Evolutionary conservation across 179 eudicot species (phyloP).

Genomic region (Drosera spatulata): DNA sequence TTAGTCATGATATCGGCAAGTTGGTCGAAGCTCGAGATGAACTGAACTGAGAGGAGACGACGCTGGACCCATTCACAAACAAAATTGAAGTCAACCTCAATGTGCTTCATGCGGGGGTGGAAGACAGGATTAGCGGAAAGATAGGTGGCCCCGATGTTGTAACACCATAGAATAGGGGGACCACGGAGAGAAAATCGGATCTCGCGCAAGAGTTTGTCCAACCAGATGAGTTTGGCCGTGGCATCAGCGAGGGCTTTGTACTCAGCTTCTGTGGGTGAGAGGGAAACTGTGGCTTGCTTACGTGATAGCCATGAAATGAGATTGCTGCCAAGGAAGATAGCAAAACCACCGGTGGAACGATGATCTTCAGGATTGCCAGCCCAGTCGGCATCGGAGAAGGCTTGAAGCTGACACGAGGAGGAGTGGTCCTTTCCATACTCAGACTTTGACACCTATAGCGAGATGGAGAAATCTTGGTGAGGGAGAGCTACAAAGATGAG

Average conservation of each 20-base stretch:
- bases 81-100: no score
- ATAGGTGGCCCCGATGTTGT: neutral
- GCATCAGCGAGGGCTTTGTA: neutral
- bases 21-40: no score
- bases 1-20: no score
- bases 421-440: neutral
- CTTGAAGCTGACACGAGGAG: neutral
- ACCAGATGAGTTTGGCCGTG: neutral
- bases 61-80: no score
- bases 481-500: no score
- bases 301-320: neutral
- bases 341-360: neutral
- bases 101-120: no score
- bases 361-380: neutral
- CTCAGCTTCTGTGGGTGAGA: neutral
- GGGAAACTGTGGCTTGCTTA: neutral
- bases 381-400: neutral
- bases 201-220: neutral
- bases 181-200: neutral
- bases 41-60: no score
- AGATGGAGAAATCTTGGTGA: no score
- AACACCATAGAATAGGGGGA: neutral
- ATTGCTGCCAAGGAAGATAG: neutral
- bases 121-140: neutral
- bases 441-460: no score